phyloP scores from a whole-genome alignment of 2,329 filamentous ascomycete genomes.

The Chaetomium globosum region DNA sequence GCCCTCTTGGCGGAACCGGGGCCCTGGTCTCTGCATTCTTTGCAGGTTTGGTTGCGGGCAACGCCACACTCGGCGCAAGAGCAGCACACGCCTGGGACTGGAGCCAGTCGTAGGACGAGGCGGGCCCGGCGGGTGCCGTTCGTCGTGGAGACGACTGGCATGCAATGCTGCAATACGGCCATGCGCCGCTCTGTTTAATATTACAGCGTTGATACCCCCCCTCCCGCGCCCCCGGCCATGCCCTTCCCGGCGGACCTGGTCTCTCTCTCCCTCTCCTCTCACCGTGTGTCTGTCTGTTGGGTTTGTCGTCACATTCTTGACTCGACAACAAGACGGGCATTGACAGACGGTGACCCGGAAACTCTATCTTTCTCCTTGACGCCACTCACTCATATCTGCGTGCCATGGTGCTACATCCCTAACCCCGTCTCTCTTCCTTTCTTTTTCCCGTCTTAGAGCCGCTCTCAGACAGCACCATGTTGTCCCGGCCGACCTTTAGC shows the following conservation, averaged over 20 bases:
- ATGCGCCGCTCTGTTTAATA: conserved; percentile 33
- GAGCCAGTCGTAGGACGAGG: conserved; percentile 26
- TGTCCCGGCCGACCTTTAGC: conserved; percentile 48
- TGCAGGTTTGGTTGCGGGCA: conserved; percentile 31
- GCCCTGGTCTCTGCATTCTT: conserved; percentile 29
- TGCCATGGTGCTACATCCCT: conserved; percentile 36
- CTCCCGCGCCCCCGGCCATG: conserved; percentile 22
- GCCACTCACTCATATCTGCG: conserved; percentile 28
- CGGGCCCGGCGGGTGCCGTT: conserved; percentile 21
- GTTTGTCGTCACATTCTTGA: conserved; percentile 19
- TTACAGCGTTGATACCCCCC: conserved; percentile 21
- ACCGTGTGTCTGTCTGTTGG: conserved; percentile 14
- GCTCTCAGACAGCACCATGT: conserved; percentile 40
- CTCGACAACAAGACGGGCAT: conserved; percentile 8
- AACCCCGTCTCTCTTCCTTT: conserved; percentile 22
- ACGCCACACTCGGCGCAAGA: conserved; percentile 34
- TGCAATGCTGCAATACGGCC: conserved; percentile 22
- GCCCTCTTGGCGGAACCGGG: conserved; percentile 27
- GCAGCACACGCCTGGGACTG: conserved; percentile 17
- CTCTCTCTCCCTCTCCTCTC: conserved; percentile 22
- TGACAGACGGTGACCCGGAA: conserved; percentile 26
- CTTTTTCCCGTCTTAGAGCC: conserved; percentile 19
- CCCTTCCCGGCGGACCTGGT: conserved; percentile 27
- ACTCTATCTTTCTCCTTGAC: conserved; percentile 15
- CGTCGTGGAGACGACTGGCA: conserved; percentile 28